Conservation (phyloP, 768 basidiomycete species). For the Psilocybe azurescens region DNA sequence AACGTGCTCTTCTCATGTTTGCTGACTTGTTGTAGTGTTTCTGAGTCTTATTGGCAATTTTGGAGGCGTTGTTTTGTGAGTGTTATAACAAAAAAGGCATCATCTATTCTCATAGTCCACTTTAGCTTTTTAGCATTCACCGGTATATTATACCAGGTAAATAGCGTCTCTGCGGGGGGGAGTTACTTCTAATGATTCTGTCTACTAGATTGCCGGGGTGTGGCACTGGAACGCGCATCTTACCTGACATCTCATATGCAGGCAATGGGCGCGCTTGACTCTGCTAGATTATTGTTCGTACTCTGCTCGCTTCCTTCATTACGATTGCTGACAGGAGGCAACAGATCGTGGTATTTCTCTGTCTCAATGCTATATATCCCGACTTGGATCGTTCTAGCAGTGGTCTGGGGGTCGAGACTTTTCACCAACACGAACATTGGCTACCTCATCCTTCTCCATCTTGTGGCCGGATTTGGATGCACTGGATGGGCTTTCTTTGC, state of each 20-base stretch:
- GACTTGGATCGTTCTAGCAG: constrained; percentile 73
- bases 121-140: constrained; percentile 22
- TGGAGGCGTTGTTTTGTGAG: constrained; percentile 25
- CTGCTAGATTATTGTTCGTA: constrained; percentile 49
- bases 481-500: constrained; percentile 77
- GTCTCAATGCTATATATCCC: constrained; percentile 72
- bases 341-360: constrained; percentile 67
- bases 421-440: constrained; percentile 65
- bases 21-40: constrained; percentile 2
- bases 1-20: background rate
- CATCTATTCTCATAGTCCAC: background rate
- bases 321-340: constrained; percentile 31
- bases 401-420: constrained; percentile 69
- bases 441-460: constrained; percentile 64
- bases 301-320: background rate
- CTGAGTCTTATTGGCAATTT: constrained; percentile 14
- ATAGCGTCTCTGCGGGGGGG: background rate
- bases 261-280: constrained; percentile 79
- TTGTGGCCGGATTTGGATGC: constrained; percentile 69
- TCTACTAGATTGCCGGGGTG: constrained; percentile 17
- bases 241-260: constrained; percentile 74
- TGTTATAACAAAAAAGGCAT: background rate
- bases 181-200: background rate
- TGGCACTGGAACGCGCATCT: constrained; percentile 58
- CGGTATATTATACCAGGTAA: constrained; percentile 23